Evolutionary conservation across 2,329 filamentous ascomycete species (phyloP).

Genomic region (Claviceps sp.): DNA sequence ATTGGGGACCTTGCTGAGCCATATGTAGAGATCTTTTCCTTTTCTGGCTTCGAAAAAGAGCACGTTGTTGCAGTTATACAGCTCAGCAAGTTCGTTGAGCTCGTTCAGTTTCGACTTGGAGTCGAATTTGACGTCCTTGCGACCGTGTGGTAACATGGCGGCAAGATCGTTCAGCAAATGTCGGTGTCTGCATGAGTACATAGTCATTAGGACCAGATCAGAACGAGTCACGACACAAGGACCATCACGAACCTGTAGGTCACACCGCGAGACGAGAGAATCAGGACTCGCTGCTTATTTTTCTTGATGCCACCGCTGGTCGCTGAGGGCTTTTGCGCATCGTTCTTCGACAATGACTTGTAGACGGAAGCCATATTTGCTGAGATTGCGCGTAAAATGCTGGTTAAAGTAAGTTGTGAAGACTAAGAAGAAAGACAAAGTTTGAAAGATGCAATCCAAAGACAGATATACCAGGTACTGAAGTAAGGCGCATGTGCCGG

Average conservation of each 20-base stretch:
- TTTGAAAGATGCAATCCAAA: not conserved
- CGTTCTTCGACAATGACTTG: constrained; percentile 55
- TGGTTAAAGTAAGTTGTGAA: not conserved
- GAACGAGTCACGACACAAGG: not conserved
- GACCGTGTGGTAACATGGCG: constrained; percentile 76
- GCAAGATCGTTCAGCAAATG: constrained; percentile 86
- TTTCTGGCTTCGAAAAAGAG: constrained; percentile 94
- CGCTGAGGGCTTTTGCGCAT: constrained; percentile 34
- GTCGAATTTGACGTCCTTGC: constrained; percentile 94
- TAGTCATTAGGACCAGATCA: not conserved
- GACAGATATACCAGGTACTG: not conserved
- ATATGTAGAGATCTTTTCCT: constrained; percentile 85
- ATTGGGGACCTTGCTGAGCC: constrained; percentile 81
- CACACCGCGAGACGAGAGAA: constrained; percentile 84
- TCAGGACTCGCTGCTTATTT: constrained; percentile 68
- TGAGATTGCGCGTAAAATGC: not conserved
- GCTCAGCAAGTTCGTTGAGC: constrained; percentile 60
- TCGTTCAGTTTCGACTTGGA: constrained; percentile 80
- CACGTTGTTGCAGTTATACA: constrained; percentile 91
- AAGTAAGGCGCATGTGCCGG: not conserved
- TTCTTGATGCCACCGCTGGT: constrained; percentile 38
- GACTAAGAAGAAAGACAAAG: not conserved
- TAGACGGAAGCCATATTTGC: constrained; percentile 53
- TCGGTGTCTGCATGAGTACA: constrained; percentile 51
- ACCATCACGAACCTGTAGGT: constrained; percentile 55